These are phyloP conservation scores for Pseudoscleropodium purum DNA, from an alignment of 225 moss, liverwort and hornwort species.

Conservation along the genomic window DNA sequence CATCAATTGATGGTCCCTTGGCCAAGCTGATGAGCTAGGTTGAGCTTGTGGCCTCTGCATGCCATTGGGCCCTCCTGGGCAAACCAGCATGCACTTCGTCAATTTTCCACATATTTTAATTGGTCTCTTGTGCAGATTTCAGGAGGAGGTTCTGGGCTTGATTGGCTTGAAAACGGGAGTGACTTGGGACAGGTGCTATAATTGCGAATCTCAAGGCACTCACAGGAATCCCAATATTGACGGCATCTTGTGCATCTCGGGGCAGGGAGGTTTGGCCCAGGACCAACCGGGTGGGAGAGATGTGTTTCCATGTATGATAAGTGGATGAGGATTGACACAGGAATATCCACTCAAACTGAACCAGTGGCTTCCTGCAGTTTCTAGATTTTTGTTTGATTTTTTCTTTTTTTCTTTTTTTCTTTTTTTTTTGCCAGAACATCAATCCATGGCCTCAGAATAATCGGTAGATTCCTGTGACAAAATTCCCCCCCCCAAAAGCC, in stretches of 20 bases:
- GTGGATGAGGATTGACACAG: background rate
- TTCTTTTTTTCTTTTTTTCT: too few relatives aligned
- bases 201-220: background rate
- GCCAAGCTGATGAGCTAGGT: background rate
- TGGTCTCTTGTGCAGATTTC: background rate
- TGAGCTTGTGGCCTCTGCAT: slow-evolving; percentile 3
- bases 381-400: background rate
- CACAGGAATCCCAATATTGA: background rate
- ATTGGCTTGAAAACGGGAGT: background rate
- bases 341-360: background rate
- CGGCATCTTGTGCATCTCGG: background rate
- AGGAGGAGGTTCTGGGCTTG: background rate
- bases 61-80: background rate
- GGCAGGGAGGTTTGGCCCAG: background rate
- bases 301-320: background rate
- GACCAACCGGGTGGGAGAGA: background rate
- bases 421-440: background rate
- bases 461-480: background rate
- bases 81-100: background rate
- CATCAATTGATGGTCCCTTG: background rate
- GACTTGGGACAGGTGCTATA: background rate
- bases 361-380: background rate
- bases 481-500: background rate
- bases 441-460: background rate
- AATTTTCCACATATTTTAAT: slow-evolving; percentile 8